These are phyloP conservation scores for Hura crepitans DNA, from an alignment of 441 rosid species.

Conservation along the genomic window DNA sequence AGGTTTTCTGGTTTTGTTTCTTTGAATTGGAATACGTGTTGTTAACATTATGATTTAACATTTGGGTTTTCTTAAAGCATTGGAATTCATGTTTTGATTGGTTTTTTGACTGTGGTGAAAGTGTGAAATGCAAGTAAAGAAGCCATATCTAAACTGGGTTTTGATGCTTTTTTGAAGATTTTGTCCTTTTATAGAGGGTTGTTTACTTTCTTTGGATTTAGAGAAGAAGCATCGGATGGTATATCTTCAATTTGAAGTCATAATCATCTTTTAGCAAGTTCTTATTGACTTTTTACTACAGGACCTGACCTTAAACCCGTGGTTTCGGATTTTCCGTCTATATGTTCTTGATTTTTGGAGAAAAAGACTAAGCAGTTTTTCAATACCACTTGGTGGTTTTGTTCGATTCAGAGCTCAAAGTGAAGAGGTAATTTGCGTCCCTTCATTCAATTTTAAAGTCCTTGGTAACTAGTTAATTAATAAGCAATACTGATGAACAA, in stretches of 20 bases:
- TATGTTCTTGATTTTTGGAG: slow-evolving; percentile 15
- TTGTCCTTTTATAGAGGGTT: slow-evolving; percentile 8
- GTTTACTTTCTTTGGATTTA: slow-evolving; percentile 15
- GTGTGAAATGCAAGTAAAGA: slow-evolving; percentile 23
- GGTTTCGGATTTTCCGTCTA: slow-evolving; percentile 16
- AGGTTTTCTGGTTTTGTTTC: slow-evolving; percentile 12
- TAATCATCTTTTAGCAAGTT: slow-evolving; percentile 23
- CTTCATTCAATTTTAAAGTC: neutral
- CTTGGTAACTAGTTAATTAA: no score
- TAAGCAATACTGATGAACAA: neutral
- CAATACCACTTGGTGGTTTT: slow-evolving; percentile 15
- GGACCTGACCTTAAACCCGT: slow-evolving; percentile 20
- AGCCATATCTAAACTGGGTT: slow-evolving; percentile 16
- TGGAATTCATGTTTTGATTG: slow-evolving; percentile 17
- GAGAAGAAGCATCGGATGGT: slow-evolving; percentile 18
- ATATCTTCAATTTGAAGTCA: slow-evolving; percentile 31
- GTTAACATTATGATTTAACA: neutral
- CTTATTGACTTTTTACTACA: slow-evolving; percentile 10
- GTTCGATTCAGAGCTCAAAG: slow-evolving; percentile 3
- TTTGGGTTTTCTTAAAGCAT: slow-evolving; percentile 1
- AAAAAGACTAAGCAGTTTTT: slow-evolving; percentile 6
- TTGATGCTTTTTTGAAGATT: slow-evolving; percentile 20
- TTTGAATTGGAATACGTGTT: neutral
- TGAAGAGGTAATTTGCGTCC: slow-evolving; percentile 20
- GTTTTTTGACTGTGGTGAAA: slow-evolving; percentile 15